These are phyloP conservation scores for Quercus phellos DNA, from an alignment of 331 rosid species.

Conservation along the genomic window DNA sequence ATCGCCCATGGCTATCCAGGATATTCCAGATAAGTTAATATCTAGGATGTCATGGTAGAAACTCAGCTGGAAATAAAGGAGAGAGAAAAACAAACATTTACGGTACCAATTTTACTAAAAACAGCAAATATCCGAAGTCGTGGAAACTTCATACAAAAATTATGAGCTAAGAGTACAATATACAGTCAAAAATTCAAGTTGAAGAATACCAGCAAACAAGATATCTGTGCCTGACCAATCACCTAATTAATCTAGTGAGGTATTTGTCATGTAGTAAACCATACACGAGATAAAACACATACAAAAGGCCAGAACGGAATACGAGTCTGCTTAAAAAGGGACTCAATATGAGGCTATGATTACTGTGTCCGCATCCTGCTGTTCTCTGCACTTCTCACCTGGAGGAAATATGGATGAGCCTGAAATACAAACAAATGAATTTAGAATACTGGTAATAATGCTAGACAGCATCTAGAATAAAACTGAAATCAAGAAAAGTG, in stretches of 20 bases:
- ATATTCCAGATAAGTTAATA: neutral
- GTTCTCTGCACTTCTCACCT: constrained; percentile 45
- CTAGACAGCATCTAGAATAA: neutral
- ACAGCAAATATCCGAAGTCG: neutral
- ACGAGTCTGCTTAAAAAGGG: neutral
- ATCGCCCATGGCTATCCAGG: neutral
- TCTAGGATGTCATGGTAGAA: neutral
- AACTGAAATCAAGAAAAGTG: neutral
- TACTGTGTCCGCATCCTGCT: constrained; percentile 31
- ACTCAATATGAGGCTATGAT: neutral
- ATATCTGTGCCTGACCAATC: neutral
- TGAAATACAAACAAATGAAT: constrained; percentile 14
- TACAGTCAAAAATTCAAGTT: neutral
- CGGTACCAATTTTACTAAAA: neutral
- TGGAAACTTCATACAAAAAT: neutral
- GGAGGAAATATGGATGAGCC: constrained; percentile 47
- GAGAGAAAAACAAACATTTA: neutral
- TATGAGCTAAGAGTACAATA: neutral
- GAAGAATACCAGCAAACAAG: neutral
- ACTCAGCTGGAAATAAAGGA: neutral
- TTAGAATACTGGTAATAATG: neutral
- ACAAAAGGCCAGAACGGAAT: neutral
- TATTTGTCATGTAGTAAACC: neutral
- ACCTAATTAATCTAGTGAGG: constrained; percentile 10
- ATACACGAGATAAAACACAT: neutral